Evolutionary conservation across 2,329 filamentous ascomycete species (phyloP), one percentile per base, ranked within the genome.

Genomic region (Myriosclerotinia duriaeana): DNA sequence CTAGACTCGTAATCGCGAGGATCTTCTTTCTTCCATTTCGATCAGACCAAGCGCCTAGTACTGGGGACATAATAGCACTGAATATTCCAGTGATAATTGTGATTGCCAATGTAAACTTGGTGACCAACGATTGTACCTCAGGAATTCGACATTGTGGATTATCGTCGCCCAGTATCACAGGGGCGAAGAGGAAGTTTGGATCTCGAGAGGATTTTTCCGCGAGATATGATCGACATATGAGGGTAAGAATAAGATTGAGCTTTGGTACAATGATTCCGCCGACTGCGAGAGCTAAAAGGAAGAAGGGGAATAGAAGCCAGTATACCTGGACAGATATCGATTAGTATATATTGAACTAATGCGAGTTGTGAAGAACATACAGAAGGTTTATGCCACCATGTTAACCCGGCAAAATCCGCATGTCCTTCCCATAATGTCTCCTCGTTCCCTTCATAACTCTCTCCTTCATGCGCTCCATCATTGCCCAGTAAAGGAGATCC

Each of bases 191-290:
- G 71, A 87, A 86, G 36, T 78, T 80, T 0, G 89, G 88, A 69
- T 91, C 83, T 11, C 78, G 71, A 5, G 82, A 76, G 9, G 85
- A 81, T 76, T 85, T 80, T 72, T 96, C 89, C 34, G 88, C 84
- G 71, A 95, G 89, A 78, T 97, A 96, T 68, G 90, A 84, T 69
- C 87, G 86, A 78, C 95, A 99, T 63, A 98, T 86, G 38, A 99
- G 83, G 67, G 89, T 85, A 69, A 96, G 83, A 69, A 96, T 92
- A 78, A 97, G 80, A 74, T 97, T 96, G 69, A 97, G 83, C 77
- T 90, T 95, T 12, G 94, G 93, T 11, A 97, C 91, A 9, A 95
- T 82, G 8, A 91, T 85, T 66, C 92, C 92, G 42, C 94, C 95
- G 77, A 95, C 94, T 0, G 93, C 93, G 64, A 96, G 81, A 0